phyloP scores from a whole-genome alignment of 495 filamentous ascomycete species.

The Penicillium daleae region DNA sequence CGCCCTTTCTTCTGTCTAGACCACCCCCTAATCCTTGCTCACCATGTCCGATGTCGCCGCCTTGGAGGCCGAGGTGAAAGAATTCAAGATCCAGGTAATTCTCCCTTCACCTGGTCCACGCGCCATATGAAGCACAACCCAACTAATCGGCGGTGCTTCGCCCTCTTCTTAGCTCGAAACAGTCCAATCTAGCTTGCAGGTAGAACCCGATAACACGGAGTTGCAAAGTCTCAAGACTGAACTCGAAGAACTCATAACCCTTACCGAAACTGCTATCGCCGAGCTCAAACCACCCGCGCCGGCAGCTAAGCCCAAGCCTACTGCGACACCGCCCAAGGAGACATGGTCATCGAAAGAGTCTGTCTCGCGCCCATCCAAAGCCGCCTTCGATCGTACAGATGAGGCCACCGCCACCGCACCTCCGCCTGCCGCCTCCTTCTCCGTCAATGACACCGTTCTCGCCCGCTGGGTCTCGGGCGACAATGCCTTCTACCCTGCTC shows the following conservation, averaged over 20 bases:
- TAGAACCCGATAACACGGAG: slow-evolving; percentile 82
- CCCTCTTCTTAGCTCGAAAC: slow-evolving; percentile 69
- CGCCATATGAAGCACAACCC: not conserved
- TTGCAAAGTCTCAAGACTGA: slow-evolving; percentile 77
- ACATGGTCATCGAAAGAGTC: slow-evolving; percentile 68
- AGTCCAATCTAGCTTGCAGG: slow-evolving; percentile 72
- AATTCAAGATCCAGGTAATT: slow-evolving; percentile 79
- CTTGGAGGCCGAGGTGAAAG: slow-evolving; percentile 76
- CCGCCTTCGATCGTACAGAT: slow-evolving; percentile 37
- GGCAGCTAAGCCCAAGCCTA: slow-evolving; percentile 43
- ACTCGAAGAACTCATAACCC: slow-evolving; percentile 81
- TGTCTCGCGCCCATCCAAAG: slow-evolving; percentile 49
- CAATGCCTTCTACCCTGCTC: slow-evolving; percentile 86
- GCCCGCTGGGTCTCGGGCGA: slow-evolving; percentile 92
- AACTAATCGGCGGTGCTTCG: not conserved
- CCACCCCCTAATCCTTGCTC: not conserved
- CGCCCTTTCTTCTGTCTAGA: not conserved
- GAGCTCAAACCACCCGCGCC: slow-evolving; percentile 70
- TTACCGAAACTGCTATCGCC: slow-evolving; percentile 77
- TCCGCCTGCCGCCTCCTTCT: slow-evolving; percentile 59
- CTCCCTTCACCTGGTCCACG: not conserved
- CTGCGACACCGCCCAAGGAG: slow-evolving; percentile 55
- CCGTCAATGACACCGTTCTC: slow-evolving; percentile 87
- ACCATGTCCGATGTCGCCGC: slow-evolving; percentile 65
- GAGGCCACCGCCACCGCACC: slow-evolving; percentile 40